Conservation (phyloP, 2,329 filamentous ascomycete genomes). For the Ambrosiella xylebori region DNA sequence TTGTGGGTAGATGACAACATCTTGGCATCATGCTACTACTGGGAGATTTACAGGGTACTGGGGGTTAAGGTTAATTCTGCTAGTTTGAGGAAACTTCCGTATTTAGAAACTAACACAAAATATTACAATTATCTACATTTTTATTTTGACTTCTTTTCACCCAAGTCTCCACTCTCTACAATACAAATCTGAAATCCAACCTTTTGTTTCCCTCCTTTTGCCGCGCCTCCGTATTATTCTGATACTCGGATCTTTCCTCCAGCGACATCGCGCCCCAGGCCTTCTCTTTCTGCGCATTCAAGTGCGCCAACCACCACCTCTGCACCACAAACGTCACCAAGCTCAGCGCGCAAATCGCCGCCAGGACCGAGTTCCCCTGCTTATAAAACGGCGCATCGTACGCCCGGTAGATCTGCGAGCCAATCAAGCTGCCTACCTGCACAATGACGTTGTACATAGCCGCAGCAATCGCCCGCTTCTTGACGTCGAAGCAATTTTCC, state of each 20-base stretch:
- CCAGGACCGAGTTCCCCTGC: conserved; percentile 26
- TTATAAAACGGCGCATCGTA: conserved; percentile 27
- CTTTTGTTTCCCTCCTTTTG: conserved; percentile 14
- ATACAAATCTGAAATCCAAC: conserved; percentile 15
- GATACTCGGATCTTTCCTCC: conserved; percentile 11
- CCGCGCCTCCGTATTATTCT: conserved; percentile 13
- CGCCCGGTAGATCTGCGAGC: conserved; percentile 30
- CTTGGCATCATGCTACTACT: background rate
- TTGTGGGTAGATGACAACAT: background rate
- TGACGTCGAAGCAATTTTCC: conserved; percentile 43
- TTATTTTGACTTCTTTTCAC: background rate
- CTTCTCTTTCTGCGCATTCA: conserved; percentile 18
- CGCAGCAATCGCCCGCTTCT: conserved; percentile 43
- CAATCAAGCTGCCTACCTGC: conserved; percentile 29
- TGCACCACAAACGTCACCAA: conserved; percentile 23
- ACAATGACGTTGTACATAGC: conserved; percentile 30
- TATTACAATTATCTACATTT: background rate
- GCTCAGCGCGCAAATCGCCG: conserved; percentile 16
- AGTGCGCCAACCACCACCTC: conserved; percentile 25
- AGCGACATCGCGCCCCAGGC: conserved; percentile 10
- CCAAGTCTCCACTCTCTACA: conserved; percentile 6
- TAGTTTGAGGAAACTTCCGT: background rate
- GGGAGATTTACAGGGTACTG: too few species aligned
- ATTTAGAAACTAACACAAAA: background rate
- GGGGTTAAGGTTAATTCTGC: too few species aligned